Evolutionary conservation across 2,329 filamentous ascomycete species (phyloP).

Genomic region (Chaetomium sp.): DNA sequence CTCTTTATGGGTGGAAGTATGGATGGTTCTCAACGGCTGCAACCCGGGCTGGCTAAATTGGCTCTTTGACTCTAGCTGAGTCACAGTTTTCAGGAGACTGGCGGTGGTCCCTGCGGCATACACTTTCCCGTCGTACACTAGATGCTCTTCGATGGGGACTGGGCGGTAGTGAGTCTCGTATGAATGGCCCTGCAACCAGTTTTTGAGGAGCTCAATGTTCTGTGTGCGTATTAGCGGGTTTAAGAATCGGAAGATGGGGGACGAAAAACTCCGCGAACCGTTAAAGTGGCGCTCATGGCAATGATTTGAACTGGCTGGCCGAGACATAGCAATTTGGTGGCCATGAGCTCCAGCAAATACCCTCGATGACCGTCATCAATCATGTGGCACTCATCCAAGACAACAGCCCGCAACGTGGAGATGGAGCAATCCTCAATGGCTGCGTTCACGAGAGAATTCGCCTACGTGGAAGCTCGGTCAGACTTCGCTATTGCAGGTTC

Average conservation of each 20-base stretch:
- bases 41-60: slow-evolving; percentile 39
- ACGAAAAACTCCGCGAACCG: slow-evolving; percentile 54
- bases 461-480: slow-evolving; percentile 48
- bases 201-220: slow-evolving; percentile 70
- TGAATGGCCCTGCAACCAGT: slow-evolving; percentile 70
- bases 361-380: slow-evolving; percentile 74
- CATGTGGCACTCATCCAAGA: slow-evolving; percentile 82
- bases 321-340: slow-evolving; percentile 71
- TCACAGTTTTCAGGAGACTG: slow-evolving; percentile 59
- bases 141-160: slow-evolving; percentile 73
- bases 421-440: slow-evolving; percentile 72
- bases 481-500: slow-evolving; percentile 28
- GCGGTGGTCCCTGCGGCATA: slow-evolving; percentile 64
- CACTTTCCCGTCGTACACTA: slow-evolving; percentile 70
- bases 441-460: slow-evolving; percentile 72
- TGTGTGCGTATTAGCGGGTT: slow-evolving; percentile 38
- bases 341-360: slow-evolving; percentile 73
- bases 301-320: slow-evolving; percentile 69
- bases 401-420: slow-evolving; percentile 64
- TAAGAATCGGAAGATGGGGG: not conserved
- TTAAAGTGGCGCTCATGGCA: slow-evolving; percentile 79
- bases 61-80: slow-evolving; percentile 46
- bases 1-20: slow-evolving; percentile 60
- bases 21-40: slow-evolving; percentile 52
- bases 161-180: slow-evolving; percentile 74